Evolutionary conservation across 768 basidiomycete genomes (phyloP), one percentile per base, ranked within the genome.

Genomic region (Lactarius indigo): DNA sequence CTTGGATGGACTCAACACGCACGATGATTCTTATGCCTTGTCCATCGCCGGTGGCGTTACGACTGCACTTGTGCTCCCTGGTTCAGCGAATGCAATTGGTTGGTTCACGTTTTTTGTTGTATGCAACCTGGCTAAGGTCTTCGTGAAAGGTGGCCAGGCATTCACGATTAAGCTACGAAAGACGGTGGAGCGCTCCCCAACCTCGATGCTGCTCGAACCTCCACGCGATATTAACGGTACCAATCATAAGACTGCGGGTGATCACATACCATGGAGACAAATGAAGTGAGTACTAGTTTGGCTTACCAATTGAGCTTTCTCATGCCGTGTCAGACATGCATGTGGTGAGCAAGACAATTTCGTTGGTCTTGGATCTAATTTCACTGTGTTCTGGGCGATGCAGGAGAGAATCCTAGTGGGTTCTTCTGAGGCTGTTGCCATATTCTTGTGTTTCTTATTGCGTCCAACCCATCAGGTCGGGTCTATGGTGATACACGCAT

Each of bases 41-140:
- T 83, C 88, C 23, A 83, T 91, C 64, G 78, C 92, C 1, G 92
- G 93, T 9, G 93, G 94, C 10, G 83, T 94, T 18, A 94, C 92
- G 0, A 90, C 90, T 1, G 82, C 89, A 4, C 80, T 92, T 33
- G 79, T 94, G 26, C 80, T 94, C 1, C 93, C 93, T 3, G 92
- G 91, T 0, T 89, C 86, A 52, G 84, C 79, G 10, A 82, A 68
- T 39, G 66, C 66, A 31, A 68, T 68, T 13, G 66, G 66, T 68
- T 17, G 50, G 58, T 17, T 12, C 33, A 4, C 28, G 17, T 31
- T 3, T 54, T 56, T 23, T 28, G 15, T 47, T 17, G 26, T 50
- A 13, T 12, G 26, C 23, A 26, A 17, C 13, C 31, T 54, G 23
- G 9, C 30, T 72, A 17, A 39, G 37, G 56, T n/a, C 55, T 47